Percentiles rank a stretch among this genome's conserved stretches.
Evolutionary conservation across 2,329 filamentous ascomycete species (phyloP).

Genomic region (Pseudocercospora pini-densiflorae): DNA sequence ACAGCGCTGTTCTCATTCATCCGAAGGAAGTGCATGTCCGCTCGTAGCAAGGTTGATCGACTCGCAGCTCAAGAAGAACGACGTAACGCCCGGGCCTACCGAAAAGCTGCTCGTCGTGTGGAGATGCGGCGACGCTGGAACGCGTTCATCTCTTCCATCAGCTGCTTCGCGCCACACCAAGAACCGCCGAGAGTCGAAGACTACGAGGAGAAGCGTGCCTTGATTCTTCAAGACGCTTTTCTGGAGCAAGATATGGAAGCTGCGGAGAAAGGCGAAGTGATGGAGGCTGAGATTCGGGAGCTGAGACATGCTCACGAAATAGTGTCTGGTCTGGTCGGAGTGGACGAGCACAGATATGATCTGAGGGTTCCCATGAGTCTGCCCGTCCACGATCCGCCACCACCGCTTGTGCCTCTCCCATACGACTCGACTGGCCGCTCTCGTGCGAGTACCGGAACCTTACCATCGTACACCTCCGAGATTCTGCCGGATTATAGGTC

Average conservation of each 20-base stretch:
- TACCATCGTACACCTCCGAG: conserved; percentile 43
- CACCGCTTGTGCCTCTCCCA: conserved; percentile 32
- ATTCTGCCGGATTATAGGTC: conserved; percentile 53
- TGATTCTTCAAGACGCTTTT: conserved; percentile 48
- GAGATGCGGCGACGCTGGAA: conserved; percentile 57
- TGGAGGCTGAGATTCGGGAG: conserved; percentile 56
- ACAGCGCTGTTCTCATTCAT: conserved; percentile 50
- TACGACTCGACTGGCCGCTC: conserved; percentile 37
- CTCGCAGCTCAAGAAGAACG: conserved; percentile 60
- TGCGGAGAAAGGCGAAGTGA: conserved; percentile 46
- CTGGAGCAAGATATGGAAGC: conserved; percentile 48
- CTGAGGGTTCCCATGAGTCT: conserved; percentile 13
- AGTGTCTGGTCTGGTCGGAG: conserved; percentile 44
- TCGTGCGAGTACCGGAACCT: conserved; percentile 37
- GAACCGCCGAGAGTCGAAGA: conserved; percentile 43
- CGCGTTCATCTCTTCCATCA: conserved; percentile 35
- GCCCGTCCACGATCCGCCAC: conserved; percentile 31
- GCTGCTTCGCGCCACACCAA: conserved; percentile 39
- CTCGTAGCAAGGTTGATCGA: conserved; percentile 57
- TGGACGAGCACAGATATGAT: conserved; percentile 40
- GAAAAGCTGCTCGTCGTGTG: conserved; percentile 57
- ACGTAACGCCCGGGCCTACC: conserved; percentile 56
- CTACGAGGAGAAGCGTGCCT: conserved; percentile 58
- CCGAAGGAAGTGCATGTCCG: conserved; percentile 54
- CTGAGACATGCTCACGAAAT: conserved; percentile 58